Evolutionary conservation across 805 yeast genomes (phyloP).

Genomic region (Saccharomyces cerevisiae): DNA sequence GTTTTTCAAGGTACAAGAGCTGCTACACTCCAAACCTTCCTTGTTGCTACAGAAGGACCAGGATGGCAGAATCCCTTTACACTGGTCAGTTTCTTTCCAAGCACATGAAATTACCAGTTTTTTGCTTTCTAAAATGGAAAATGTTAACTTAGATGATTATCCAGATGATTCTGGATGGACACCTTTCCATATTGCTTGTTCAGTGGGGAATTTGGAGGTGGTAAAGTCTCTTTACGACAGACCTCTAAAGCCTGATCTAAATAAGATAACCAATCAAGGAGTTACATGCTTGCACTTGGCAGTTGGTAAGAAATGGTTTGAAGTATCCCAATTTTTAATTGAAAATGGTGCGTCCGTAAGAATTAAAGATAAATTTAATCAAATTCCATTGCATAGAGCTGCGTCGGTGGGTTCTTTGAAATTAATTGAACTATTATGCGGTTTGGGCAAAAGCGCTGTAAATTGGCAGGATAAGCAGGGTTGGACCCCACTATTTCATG

Average conservation of each 20-base stretch:
- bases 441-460: conserved; percentile 46
- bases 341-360: conserved; percentile 54
- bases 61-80: conserved; percentile 74
- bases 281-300: conserved; percentile 72
- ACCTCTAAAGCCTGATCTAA: conserved; percentile 49
- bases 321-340: conserved; percentile 47
- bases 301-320: conserved; percentile 55
- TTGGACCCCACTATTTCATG: conserved; percentile 86
- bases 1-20: conserved; percentile 39
- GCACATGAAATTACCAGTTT: conserved; percentile 42
- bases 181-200: conserved; percentile 72
- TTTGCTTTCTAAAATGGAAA: conserved; percentile 30
- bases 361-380: conserved; percentile 57
- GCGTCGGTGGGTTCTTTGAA: conserved; percentile 63
- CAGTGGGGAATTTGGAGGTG: conserved; percentile 56
- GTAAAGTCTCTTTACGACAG: conserved; percentile 42
- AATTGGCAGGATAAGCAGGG: conserved; percentile 64
- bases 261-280: conserved; percentile 57
- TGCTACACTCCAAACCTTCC: conserved; percentile 42
- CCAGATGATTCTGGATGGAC: conserved; percentile 82
- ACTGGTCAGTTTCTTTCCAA: conserved; percentile 77
- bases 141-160: conserved; percentile 57
- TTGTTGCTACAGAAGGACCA: conserved; percentile 44
- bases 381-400: conserved; percentile 72
- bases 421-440: conserved; percentile 45